Percentiles rank a stretch among this genome's conserved stretches.
Conservation (phyloP, 2,329 filamentous ascomycete species). For the Fusarium multiceps region DNA sequence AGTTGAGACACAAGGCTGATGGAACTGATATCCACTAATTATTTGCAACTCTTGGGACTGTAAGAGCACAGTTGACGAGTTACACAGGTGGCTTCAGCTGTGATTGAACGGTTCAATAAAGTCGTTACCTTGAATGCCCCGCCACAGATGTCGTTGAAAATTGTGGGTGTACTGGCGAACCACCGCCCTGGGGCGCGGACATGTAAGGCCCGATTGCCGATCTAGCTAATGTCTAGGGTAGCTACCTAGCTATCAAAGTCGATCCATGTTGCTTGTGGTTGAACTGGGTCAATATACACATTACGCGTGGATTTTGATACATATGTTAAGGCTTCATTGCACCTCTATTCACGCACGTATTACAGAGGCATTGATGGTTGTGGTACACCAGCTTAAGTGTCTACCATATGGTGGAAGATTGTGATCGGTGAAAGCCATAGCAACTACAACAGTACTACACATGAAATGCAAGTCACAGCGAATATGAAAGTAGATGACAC, state of each 20-base stretch:
- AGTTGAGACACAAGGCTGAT: not conserved
- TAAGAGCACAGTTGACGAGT: not conserved
- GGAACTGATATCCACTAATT: not conserved
- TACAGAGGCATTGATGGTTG: not conserved
- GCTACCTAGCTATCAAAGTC: not conserved
- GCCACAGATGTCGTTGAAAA: slow-evolving; percentile 44
- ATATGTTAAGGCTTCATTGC: not conserved
- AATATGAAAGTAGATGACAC: not conserved
- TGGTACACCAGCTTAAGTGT: not conserved
- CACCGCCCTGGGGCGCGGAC: slow-evolving; percentile 14
- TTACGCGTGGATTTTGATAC: not conserved
- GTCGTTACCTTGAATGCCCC: slow-evolving; percentile 39
- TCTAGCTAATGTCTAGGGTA: slow-evolving; percentile 17
- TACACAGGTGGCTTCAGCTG: slow-evolving; percentile 1
- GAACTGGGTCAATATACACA: not conserved
- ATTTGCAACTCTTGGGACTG: not conserved
- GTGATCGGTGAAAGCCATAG: no score
- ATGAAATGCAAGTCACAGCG: not conserved
- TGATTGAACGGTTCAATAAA: slow-evolving; percentile 26
- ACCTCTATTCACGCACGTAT: not conserved
- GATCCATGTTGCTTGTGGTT: not conserved
- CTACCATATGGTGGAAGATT: not conserved
- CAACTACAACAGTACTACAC: not conserved
- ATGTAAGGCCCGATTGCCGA: slow-evolving; percentile 40
- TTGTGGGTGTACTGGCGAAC: slow-evolving; percentile 39